Percentiles rank a stretch among this genome's conserved stretches.
phyloP scores from a whole-genome alignment of 2,329 filamentous ascomycete species.

The Colletotrichum sp. region DNA sequence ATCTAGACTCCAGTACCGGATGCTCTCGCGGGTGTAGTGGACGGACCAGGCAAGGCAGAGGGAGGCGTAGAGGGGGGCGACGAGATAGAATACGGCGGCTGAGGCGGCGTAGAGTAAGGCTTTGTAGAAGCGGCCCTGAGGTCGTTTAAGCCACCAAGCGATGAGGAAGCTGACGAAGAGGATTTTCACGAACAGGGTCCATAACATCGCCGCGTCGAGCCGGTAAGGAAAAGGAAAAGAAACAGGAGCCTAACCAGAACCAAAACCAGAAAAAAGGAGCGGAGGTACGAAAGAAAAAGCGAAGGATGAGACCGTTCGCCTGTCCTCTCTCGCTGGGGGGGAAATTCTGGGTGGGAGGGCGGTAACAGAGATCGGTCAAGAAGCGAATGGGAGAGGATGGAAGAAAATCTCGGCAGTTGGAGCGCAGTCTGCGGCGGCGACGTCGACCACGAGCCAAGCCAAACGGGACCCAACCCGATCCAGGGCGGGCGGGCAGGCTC shows the following conservation, averaged over 20 bases:
- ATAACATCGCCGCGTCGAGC: slow-evolving; percentile 25
- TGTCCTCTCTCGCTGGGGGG: slow-evolving; percentile 6
- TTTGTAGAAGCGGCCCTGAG: slow-evolving; percentile 14
- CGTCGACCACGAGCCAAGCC: slow-evolving; percentile 6
- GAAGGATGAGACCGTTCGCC: slow-evolving; percentile 21
- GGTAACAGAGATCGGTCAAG: slow-evolving; percentile 11
- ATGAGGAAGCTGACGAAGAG: slow-evolving; percentile 23
- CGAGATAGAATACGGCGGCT: slow-evolving; percentile 20
- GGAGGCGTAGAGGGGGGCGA: slow-evolving; percentile 18
- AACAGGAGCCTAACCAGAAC: not conserved
- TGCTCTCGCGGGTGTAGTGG: slow-evolving; percentile 20
- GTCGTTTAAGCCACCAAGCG: slow-evolving; percentile 25
- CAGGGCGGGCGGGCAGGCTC: not conserved
- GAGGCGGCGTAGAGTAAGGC: slow-evolving; percentile 17
- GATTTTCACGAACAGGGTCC: slow-evolving; percentile 23
- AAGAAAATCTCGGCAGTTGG: slow-evolving; percentile 21
- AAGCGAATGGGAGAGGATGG: slow-evolving; percentile 11
- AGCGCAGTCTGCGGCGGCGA: slow-evolving; percentile 8
- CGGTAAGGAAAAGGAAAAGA: slow-evolving; percentile 1
- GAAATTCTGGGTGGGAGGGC: slow-evolving; percentile 3
- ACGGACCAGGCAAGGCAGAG: slow-evolving; percentile 18
- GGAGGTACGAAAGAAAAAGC: slow-evolving; percentile 4
- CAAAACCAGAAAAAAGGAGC: not conserved
- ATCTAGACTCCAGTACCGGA: slow-evolving; percentile 45
- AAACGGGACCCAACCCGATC: not conserved